Percentiles rank a stretch among this genome's conserved stretches.
Conservation (phyloP, 192 early-diverging fungal genomes). For the Coemansia sp. region DNA sequence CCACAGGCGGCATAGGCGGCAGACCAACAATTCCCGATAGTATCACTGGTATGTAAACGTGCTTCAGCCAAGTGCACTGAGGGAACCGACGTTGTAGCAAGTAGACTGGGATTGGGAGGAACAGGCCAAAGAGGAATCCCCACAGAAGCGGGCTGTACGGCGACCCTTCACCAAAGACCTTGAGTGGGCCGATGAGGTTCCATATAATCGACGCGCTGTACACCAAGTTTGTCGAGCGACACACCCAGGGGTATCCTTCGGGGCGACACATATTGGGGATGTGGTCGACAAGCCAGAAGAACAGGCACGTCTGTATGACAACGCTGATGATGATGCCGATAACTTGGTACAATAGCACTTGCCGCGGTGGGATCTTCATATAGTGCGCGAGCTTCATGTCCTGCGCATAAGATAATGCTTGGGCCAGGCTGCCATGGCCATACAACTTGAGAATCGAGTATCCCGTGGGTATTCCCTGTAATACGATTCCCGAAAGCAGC, state of each 20-base stretch:
- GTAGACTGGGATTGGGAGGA: slow-evolving; percentile 76
- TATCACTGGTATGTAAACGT: slow-evolving; percentile 75
- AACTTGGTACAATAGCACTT: slow-evolving; percentile 78
- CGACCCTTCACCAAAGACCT: slow-evolving; percentile 69
- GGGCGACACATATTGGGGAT: slow-evolving; percentile 63
- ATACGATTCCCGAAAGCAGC: slow-evolving; percentile 78
- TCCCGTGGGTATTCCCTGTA: slow-evolving; percentile 78
- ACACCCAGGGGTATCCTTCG: slow-evolving; percentile 70
- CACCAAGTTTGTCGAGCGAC: slow-evolving; percentile 63
- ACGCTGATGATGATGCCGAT: slow-evolving; percentile 72
- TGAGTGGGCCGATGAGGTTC: slow-evolving; percentile 76
- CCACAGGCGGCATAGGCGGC: slow-evolving; percentile 65
- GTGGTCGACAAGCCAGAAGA: slow-evolving; percentile 66
- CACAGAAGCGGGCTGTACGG: slow-evolving; percentile 60
- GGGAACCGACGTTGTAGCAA: slow-evolving; percentile 67
- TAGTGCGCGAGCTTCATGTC: slow-evolving; percentile 83
- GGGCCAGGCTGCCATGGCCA: slow-evolving; percentile 73
- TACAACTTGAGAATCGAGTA: slow-evolving; percentile 88
- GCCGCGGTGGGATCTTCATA: slow-evolving; percentile 82
- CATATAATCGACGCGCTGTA: slow-evolving; percentile 79
- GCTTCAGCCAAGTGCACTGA: slow-evolving; percentile 64
- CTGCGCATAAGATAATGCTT: slow-evolving; percentile 71
- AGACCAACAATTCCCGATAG: slow-evolving; percentile 64
- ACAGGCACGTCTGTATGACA: slow-evolving; percentile 67
- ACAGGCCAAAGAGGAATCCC: slow-evolving; percentile 68